Conservation (phyloP, 768 basidiomycete species). For the Leccinum subtestaceum region DNA sequence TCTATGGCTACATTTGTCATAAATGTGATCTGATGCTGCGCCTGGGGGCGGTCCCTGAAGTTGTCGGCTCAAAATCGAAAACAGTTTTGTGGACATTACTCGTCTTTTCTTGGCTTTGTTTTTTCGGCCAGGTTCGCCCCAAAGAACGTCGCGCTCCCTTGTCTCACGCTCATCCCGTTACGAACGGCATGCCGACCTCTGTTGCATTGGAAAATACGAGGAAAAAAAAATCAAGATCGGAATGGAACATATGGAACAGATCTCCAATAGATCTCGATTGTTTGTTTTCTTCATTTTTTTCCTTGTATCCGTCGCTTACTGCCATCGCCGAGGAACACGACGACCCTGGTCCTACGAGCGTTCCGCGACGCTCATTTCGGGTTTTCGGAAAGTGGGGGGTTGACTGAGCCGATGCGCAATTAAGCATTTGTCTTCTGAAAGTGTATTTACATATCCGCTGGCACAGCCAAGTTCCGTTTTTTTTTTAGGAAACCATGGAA, state of each 20-base stretch:
- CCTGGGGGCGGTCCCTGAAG: background rate
- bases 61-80: background rate
- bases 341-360: constrained; percentile 7
- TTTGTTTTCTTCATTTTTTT: background rate
- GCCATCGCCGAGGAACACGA: constrained; percentile 6
- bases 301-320: constrained; percentile 9
- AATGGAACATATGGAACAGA: constrained; percentile 11
- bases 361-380: constrained; percentile 26
- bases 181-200: background rate
- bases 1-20: background rate
- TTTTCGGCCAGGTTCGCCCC: background rate
- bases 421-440: constrained; percentile 2
- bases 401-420: constrained; percentile 1
- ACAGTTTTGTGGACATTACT: background rate
- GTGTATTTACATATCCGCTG: constrained; percentile 7
- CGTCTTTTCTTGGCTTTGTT: background rate
- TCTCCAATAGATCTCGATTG: background rate
- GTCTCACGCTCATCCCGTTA: constrained; percentile 19
- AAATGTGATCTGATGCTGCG: background rate
- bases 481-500: background rate
- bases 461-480: background rate
- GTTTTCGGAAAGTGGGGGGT: constrained; percentile 1
- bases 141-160: background rate
- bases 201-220: background rate
- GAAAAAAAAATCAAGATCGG: background rate